Evolutionary conservation across 1,284 basidiomycete species (phyloP).

Genomic region (Trichosporon coremiiforme): DNA sequence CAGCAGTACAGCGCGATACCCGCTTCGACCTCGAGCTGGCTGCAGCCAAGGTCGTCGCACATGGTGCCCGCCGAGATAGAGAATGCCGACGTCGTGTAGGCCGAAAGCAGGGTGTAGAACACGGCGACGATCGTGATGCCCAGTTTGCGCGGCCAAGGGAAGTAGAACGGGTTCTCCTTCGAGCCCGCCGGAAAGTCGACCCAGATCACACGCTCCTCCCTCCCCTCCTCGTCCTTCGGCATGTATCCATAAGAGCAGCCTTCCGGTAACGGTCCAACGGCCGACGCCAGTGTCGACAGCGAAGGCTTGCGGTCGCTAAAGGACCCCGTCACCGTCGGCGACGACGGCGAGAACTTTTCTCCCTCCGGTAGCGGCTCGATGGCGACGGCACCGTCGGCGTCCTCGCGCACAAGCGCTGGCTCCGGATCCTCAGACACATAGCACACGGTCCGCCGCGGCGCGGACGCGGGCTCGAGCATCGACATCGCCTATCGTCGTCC

Average conservation of each 20-base stretch:
- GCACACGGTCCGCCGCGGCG: conserved; percentile 8
- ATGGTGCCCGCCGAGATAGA: conserved; percentile 65
- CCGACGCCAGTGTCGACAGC: conserved; percentile 18
- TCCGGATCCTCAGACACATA: background rate
- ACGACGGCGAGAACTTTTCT: background rate
- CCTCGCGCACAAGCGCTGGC: background rate
- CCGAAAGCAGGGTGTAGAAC: conserved; percentile 62
- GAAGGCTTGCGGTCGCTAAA: conserved; percentile 15
- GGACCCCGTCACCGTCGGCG: conserved; percentile 11
- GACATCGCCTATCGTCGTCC: background rate
- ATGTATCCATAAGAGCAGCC: conserved; percentile 26
- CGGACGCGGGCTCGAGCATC: conserved; percentile 3
- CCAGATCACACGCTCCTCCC: conserved; percentile 53
- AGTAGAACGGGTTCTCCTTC: conserved; percentile 64
- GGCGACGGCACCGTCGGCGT: background rate
- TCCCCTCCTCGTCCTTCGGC: conserved; percentile 20
- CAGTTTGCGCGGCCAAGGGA: conserved; percentile 62
- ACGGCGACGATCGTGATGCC: conserved; percentile 65
- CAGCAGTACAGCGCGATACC: conserved; percentile 65
- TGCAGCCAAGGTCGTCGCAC: conserved; percentile 66
- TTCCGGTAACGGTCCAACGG: conserved; percentile 20
- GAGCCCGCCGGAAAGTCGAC: conserved; percentile 65
- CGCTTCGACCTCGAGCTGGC: conserved; percentile 63
- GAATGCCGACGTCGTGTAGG: conserved; percentile 63
- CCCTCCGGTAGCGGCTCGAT: background rate